Conservation (phyloP, 2,329 filamentous ascomycete genomes). For the Talaromyces amestolkiae region DNA sequence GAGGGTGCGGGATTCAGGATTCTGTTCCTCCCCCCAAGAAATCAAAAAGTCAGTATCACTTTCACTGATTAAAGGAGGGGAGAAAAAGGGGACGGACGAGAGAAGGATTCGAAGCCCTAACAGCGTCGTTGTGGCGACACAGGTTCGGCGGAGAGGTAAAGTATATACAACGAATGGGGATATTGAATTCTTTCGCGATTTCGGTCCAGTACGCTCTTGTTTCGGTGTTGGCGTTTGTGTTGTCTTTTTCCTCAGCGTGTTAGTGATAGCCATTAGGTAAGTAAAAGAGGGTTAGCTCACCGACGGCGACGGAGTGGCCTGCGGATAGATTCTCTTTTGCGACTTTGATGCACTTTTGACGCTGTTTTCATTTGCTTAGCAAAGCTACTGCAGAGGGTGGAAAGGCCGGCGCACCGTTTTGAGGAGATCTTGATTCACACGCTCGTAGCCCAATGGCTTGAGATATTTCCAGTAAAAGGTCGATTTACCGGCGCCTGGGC, state of each 20-base stretch:
- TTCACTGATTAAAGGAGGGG: neutral
- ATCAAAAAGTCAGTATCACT: neutral
- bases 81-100: conserved; percentile 31
- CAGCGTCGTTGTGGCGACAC: conserved; percentile 81
- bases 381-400: neutral
- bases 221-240: conserved; percentile 85
- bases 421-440: conserved; percentile 86
- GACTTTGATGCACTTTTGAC: conserved; percentile 66
- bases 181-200: conserved; percentile 65
- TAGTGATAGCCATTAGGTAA: neutral
- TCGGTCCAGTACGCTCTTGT: conserved; percentile 75
- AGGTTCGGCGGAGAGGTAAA: conserved; percentile 71
- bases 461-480: conserved; percentile 81
- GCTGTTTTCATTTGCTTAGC: conserved; percentile 36
- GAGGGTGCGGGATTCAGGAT: conserved; percentile 73
- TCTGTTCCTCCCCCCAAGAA: conserved; percentile 40
- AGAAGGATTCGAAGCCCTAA: conserved; percentile 63
- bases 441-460: conserved; percentile 72
- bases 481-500: conserved; percentile 86
- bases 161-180: conserved; percentile 81
- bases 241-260: conserved; percentile 59
- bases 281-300: conserved; percentile 45
- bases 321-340: conserved; percentile 64
- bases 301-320: conserved; percentile 70
- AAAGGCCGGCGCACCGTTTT: conserved; percentile 57